Evolutionary conservation across 257 asterid species (phyloP), one percentile per base, ranked within the genome.

Genomic region (Solanum medicagineum): DNA sequence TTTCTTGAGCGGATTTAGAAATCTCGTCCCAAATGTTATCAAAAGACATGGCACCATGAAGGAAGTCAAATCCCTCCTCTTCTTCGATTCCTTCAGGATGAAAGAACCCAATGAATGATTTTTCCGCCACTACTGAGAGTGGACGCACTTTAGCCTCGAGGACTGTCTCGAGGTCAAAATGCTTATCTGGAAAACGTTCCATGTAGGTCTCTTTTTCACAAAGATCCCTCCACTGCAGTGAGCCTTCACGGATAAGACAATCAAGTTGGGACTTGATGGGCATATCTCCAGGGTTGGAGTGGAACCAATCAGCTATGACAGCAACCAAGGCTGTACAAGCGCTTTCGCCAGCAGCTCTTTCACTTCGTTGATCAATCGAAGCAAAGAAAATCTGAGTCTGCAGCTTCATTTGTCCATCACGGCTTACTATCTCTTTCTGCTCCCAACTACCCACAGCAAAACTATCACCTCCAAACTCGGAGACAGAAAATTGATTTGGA

Each of bases 261-360:
- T 84, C 36, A 24, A 84, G 81, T 71, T 84, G 86, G 60, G 70
- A 84, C 12, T 70, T 70, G 24, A 84, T 54, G 16, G 86, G 86
- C 81, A 84, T 54, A 56, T 53, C 81, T 15, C 55, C 13, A 2
- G 65, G 69, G 24, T 84, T 84, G 15, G 15, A n/a, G 53, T 84
- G 86, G 82, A 84, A 84, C 86, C 82, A 84, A 62, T 84, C 82
- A 55, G 86, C 83, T 36, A 84, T 84, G 29, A 84, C 82, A 54
- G 86, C 86, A 69, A 70, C 86, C 40, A 84, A 62, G 12, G 81
- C 86, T 84, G 86, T 84, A 70, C 86, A 84, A 36, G 86, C 86
- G 5, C 86, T 40, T 84, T 84, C 86, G 71, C 86, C 86, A 4
- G 83, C 81, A 68, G 86, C 86, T 84, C 22, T 51, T 54, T 71